Evolutionary conservation across 176 grass and related monocot genomes (phyloP), one percentile per base, ranked within the genome.

Genomic region (Triticum dicoccoides): DNA sequence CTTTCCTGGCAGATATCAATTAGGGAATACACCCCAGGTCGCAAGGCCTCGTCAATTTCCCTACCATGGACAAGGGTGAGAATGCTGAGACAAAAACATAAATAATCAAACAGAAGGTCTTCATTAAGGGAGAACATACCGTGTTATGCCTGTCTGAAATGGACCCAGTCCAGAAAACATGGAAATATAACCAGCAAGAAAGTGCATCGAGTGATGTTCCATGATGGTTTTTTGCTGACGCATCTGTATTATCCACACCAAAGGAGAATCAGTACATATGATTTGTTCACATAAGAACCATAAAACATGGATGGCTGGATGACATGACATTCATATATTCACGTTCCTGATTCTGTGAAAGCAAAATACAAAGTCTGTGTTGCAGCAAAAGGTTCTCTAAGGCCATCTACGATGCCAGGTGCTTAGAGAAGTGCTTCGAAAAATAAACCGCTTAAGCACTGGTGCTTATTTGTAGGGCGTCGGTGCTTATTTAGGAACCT

Each of bases 1-100:
- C 83, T 89, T 92, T 93, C 86, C 69, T 88, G 87, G 37, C 97
- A 98, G 78, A 94, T 92, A 94, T 98, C 97, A 78, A 96, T 96
- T 76, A 98, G 82, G 21, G 92, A 95, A 79, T 96, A 98, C 39
- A 98, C 88, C 74, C 96, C 93, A 86, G 96, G 96, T 89, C 92
- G 87, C 86, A 98, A 65, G 29, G 90, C 84, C 79, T 98, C 93
- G 11, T 98, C 96, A 70, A 96, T 92, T 82, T 96, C 93, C 80
- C 93, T 98, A 80, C 59, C 47, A 88, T 56, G 66, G 74, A 83
- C 73, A 85, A 62, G 37, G 51, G 33, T 47, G 66, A 41, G 30
- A 61, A 5, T 59, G 63, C 59, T 77, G 42, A 79, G 54, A 65
- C 44, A 81, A 72, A 84, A 81, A 30, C 29, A 82, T 49, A 39